phyloP scores from a whole-genome alignment of 164 flowering plant genomes.

The Stephania japonica region DNA sequence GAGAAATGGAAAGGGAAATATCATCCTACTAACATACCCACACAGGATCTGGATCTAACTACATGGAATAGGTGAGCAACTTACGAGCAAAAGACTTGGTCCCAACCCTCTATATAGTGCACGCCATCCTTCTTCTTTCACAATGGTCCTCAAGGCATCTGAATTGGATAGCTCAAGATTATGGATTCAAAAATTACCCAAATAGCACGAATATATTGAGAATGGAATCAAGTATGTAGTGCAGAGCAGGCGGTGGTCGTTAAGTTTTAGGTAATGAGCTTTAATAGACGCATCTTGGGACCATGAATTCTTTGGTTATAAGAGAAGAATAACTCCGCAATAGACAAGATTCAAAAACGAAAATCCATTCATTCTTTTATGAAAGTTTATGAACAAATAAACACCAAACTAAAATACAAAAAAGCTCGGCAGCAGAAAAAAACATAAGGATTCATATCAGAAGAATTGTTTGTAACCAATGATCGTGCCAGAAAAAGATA shows the following conservation, averaged over 20 bases:
- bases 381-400: too few relatives aligned
- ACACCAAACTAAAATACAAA: too few relatives aligned
- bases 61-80: conserved; percentile 12
- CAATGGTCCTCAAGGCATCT: conserved; percentile 93
- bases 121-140: conserved; percentile 92
- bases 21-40: too few relatives aligned
- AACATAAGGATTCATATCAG: too few relatives aligned
- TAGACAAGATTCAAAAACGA: too few relatives aligned
- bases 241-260: background rate
- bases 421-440: too few relatives aligned
- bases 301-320: background rate
- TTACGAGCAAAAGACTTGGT: conserved; percentile 86
- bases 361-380: too few relatives aligned
- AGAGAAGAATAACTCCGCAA: background rate
- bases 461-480: too few relatives aligned
- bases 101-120: conserved; percentile 84
- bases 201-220: background rate
- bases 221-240: too few relatives aligned
- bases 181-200: background rate
- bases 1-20: background rate
- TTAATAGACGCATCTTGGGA: background rate
- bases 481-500: too few relatives aligned
- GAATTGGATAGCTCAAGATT: conserved; percentile 11
- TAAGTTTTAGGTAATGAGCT: conserved; percentile 2
- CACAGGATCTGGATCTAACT: too few relatives aligned